phyloP scores from a whole-genome alignment of 2,329 filamentous ascomycete species.

The Curvularia hawaiiensis region DNA sequence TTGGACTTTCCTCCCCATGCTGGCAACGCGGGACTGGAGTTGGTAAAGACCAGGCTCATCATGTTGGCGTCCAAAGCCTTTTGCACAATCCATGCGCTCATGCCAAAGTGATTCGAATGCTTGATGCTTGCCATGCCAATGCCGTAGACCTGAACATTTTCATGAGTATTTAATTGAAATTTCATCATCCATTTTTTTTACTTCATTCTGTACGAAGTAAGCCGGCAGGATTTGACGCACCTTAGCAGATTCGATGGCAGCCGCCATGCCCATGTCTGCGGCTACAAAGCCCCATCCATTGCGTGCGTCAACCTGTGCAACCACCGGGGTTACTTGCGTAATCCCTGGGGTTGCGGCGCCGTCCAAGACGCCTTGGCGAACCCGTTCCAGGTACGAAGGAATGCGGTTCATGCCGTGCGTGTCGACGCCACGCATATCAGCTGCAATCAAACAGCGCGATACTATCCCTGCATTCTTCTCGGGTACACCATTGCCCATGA shows the following conservation, averaged over 20 bases:
- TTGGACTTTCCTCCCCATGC: slow-evolving; percentile 71
- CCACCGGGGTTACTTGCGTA: slow-evolving; percentile 69
- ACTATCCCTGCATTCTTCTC: slow-evolving; percentile 64
- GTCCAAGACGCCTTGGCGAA: slow-evolving; percentile 72
- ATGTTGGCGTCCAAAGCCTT: slow-evolving; percentile 72
- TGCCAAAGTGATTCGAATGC: slow-evolving; percentile 83
- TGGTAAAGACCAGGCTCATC: slow-evolving; percentile 66
- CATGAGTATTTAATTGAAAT: neutral
- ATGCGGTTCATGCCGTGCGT: slow-evolving; percentile 81
- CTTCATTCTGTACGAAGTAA: neutral
- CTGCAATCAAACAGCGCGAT: slow-evolving; percentile 70
- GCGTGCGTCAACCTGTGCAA: slow-evolving; percentile 68
- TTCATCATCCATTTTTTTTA: neutral
- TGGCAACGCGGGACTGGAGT: slow-evolving; percentile 71
- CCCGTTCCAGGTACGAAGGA: slow-evolving; percentile 75
- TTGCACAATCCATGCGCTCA: slow-evolving; percentile 80
- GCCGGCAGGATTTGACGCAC: neutral
- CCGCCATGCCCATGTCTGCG: slow-evolving; percentile 67
- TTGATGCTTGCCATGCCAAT: slow-evolving; percentile 78
- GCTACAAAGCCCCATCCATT: slow-evolving; percentile 80
- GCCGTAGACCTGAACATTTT: slow-evolving; percentile 56
- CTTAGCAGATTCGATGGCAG: slow-evolving; percentile 69
- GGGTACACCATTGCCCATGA: slow-evolving; percentile 66
- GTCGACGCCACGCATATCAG: slow-evolving; percentile 80
- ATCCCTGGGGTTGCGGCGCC: slow-evolving; percentile 64